These are phyloP conservation scores for Croton setiger DNA, from an alignment of 441 rosid species.

Conservation along the genomic window DNA sequence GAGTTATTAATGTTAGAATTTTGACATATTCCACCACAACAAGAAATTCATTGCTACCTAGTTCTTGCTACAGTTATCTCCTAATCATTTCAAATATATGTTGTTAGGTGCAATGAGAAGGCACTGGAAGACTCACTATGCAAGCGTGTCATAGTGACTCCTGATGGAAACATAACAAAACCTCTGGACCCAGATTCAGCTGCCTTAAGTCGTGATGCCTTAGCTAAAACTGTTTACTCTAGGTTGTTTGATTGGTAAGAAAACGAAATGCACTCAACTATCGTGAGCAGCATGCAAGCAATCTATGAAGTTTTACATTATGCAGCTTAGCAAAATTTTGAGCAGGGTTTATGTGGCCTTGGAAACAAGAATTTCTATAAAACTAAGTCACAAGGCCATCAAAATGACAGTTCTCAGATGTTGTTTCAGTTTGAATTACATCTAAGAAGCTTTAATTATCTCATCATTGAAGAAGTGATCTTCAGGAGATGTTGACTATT, in stretches of 20 bases:
- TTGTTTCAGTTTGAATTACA: slow-evolving; percentile 5
- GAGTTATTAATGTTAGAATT: slow-evolving; percentile 52
- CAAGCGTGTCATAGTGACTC: slow-evolving; percentile 73
- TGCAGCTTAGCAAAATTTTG: not conserved
- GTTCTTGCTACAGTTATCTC: slow-evolving; percentile 7
- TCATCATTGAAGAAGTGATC: slow-evolving; percentile 21
- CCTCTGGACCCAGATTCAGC: slow-evolving; percentile 62
- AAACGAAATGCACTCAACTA: slow-evolving; percentile 20
- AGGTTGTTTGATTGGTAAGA: slow-evolving; percentile 66
- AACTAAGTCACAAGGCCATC: not conserved
- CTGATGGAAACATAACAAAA: slow-evolving; percentile 64
- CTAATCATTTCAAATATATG: slow-evolving; percentile 12
- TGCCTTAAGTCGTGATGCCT: slow-evolving; percentile 55
- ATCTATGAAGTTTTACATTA: not conserved
- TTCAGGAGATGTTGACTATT: slow-evolving; percentile 41
- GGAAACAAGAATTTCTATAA: not conserved
- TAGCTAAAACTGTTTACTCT: slow-evolving; percentile 68
- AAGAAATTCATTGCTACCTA: not conserved
- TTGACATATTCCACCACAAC: slow-evolving; percentile 8
- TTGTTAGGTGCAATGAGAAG: slow-evolving; percentile 55
- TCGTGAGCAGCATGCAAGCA: not conserved
- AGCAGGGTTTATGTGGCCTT: not conserved
- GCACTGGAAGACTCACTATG: slow-evolving; percentile 61
- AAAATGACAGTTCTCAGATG: not conserved
- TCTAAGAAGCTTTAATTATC: slow-evolving; percentile 7